Evolutionary conservation across 2,329 filamentous ascomycete genomes (phyloP).

Genomic region (Pseudogymnoascus destructans): DNA sequence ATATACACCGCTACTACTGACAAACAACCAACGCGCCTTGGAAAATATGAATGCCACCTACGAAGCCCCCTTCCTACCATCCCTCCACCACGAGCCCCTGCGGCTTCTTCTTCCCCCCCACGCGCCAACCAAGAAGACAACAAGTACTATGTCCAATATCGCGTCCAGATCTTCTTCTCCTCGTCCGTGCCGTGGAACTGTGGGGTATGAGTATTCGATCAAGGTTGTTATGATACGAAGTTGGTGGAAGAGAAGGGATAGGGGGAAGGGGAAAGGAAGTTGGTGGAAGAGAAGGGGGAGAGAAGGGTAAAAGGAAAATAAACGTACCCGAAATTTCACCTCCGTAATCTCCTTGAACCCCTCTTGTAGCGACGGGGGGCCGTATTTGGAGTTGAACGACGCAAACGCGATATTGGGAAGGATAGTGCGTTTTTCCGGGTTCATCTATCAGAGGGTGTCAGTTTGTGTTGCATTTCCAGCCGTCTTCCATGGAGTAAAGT

Average conservation of each 20-base stretch:
- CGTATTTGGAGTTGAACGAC: conserved; percentile 59
- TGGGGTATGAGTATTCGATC: not conserved
- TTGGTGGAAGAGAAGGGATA: not conserved
- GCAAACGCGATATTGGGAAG: conserved; percentile 73
- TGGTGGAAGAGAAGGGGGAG: conserved; percentile 6
- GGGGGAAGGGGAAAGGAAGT: not conserved
- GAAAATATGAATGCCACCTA: no score
- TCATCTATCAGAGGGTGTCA: conserved; percentile 38
- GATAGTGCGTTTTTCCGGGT: conserved; percentile 64
- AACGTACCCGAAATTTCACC: conserved; percentile 54
- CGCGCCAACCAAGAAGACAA: not conserved
- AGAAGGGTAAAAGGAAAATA: not conserved
- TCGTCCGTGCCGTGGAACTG: conserved; percentile 55
- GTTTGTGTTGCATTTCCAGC: no score
- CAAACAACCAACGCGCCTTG: no score
- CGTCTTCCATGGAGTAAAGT: no score
- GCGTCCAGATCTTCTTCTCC: conserved; percentile 58
- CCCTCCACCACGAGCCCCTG: no score
- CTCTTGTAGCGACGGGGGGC: conserved; percentile 57
- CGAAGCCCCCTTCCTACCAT: no score
- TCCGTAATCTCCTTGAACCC: conserved; percentile 72
- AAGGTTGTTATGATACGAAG: not conserved
- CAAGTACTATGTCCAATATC: conserved; percentile 49
- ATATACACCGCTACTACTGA: no score
- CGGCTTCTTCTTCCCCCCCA: not conserved